Conservation (phyloP, 2,329 filamentous ascomycete genomes). For the Aspergillus quadricinctus region DNA sequence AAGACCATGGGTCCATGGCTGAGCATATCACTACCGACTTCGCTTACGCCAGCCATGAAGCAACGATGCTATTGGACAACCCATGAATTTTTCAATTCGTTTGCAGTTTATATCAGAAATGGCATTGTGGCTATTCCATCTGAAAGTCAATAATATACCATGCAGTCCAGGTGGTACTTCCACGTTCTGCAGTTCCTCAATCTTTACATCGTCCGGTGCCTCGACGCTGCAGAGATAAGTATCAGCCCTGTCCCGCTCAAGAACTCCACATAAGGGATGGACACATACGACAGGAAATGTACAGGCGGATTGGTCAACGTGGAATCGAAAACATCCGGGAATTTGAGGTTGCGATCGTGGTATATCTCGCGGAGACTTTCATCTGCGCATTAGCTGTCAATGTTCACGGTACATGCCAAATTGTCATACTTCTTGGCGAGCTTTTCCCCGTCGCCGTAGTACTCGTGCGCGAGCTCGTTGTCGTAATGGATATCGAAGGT, state of each 20-base stretch:
- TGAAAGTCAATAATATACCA: conserved; percentile 9
- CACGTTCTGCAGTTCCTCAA: conserved; percentile 6
- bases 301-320: conserved; percentile 16
- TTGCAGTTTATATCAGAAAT: too few relatives aligned
- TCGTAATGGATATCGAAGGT: conserved; percentile 17
- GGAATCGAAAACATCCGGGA: conserved; percentile 17
- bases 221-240: conserved; percentile 5
- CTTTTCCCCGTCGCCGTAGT: conserved; percentile 15
- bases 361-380: conserved; percentile 9
- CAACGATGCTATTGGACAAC: too few relatives aligned
- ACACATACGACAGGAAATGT: conserved; percentile 15
- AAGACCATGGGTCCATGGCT: too few relatives aligned
- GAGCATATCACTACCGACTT: too few relatives aligned
- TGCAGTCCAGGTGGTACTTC: conserved; percentile 11
- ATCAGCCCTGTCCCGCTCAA: not conserved
- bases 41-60: too few relatives aligned
- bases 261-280: not conserved
- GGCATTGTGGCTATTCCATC: not conserved
- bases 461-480: conserved; percentile 14
- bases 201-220: conserved; percentile 10
- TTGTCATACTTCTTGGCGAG: conserved; percentile 7
- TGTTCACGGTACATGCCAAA: too few relatives aligned
- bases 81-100: too few relatives aligned
- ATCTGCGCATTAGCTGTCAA: not conserved
- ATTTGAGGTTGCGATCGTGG: conserved; percentile 8